phyloP scores from a whole-genome alignment of 169 alveolate genomes.

The Eimeria nieschulzi region DNA sequence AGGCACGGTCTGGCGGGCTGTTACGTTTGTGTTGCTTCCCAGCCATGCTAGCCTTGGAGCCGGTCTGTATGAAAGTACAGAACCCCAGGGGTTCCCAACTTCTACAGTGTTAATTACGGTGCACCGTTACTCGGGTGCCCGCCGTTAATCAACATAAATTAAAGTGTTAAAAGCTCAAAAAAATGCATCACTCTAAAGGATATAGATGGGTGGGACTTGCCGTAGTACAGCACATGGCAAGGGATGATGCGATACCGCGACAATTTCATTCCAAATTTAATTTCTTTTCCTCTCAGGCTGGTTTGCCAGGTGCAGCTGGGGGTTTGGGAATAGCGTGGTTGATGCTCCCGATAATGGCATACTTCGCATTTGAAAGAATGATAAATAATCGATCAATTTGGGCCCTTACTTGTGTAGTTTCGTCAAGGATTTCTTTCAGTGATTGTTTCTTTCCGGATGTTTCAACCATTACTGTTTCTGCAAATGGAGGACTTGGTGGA shows the following conservation, averaged over 20 bases:
- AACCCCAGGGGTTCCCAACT: too few species aligned
- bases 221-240: background rate
- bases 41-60: too few species aligned
- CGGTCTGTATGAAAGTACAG: too few species aligned
- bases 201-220: background rate
- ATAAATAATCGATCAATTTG: background rate
- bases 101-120: too few species aligned
- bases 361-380: background rate
- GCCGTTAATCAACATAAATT: background rate
- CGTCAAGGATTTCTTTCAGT: conserved; percentile 11
- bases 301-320: background rate
- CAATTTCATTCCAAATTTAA: background rate
- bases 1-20: too few species aligned
- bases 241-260: background rate
- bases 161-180: background rate
- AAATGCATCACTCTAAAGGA: background rate
- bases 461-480: conserved; percentile 47
- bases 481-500: conserved; percentile 10
- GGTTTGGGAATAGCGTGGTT: conserved; percentile 13
- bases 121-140: background rate
- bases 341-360: conserved; percentile 32
- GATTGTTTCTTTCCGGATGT: conserved; percentile 27
- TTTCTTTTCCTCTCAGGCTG: background rate
- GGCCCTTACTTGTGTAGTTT: conserved; percentile 4
- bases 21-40: too few species aligned